These are phyloP conservation scores for Ilyonectria mors-panacis DNA, from an alignment of 2,329 filamentous ascomycete genomes.

Conservation along the genomic window DNA sequence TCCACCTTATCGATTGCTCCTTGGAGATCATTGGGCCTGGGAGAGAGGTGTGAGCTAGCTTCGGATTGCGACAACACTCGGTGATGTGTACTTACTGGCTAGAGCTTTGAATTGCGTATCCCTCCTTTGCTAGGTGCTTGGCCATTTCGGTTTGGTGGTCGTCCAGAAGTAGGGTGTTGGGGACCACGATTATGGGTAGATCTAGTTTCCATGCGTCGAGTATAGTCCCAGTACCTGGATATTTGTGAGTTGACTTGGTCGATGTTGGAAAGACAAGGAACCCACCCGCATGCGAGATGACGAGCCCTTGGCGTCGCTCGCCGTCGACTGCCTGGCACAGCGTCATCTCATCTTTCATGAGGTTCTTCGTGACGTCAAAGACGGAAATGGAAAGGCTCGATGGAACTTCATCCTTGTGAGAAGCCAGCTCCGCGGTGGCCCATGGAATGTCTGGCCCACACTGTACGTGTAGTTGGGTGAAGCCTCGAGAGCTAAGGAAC, in stretches of 20 bases:
- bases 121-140: constrained; percentile 78
- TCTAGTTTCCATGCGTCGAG: constrained; percentile 83
- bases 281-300: constrained; percentile 92
- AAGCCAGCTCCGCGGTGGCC: constrained; percentile 46
- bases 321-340: constrained; percentile 64
- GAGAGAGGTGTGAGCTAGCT: not conserved
- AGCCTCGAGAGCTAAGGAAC: constrained; percentile 71
- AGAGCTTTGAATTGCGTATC: constrained; percentile 82
- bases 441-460: constrained; percentile 77
- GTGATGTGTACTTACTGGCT: constrained; percentile 68
- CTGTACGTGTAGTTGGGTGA: constrained; percentile 83
- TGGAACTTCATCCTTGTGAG: constrained; percentile 45
- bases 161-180: constrained; percentile 85
- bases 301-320: constrained; percentile 73
- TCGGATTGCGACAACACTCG: not conserved
- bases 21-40: constrained; percentile 52
- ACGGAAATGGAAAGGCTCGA: constrained; percentile 45
- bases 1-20: constrained; percentile 56
- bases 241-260: constrained; percentile 26
- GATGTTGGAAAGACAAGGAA: constrained; percentile 18
- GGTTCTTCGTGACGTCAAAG: constrained; percentile 53
- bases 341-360: constrained; percentile 65
- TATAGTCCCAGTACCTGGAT: constrained; percentile 87
- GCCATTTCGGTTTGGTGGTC: constrained; percentile 95
- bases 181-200: constrained; percentile 88